Percentiles rank a stretch among this genome's conserved stretches.
Conservation (phyloP, 1,284 basidiomycete genomes). For the Heterobasidion parviporum region DNA sequence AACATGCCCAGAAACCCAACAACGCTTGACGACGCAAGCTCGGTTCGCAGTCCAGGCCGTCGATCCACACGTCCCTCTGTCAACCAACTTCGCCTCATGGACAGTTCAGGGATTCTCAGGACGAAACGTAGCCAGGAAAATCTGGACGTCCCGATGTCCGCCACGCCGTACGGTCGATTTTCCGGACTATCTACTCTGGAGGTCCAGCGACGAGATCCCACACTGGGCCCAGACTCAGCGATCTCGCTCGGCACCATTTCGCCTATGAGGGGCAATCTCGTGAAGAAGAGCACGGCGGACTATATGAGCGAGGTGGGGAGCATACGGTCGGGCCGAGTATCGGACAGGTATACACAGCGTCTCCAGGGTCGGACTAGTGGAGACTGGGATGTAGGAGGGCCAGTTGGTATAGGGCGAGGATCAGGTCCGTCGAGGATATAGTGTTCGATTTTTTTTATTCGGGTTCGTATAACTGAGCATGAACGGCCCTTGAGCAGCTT, state of each 20-base stretch:
- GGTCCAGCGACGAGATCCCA: background rate
- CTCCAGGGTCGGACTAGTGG: too few species aligned
- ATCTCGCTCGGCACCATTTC: constrained; percentile 18
- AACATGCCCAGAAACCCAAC: background rate
- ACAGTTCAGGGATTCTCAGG: background rate
- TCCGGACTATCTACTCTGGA: constrained; percentile 2
- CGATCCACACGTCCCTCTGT: background rate
- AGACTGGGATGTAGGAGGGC: background rate
- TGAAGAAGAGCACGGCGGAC: background rate
- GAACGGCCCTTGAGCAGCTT: too few species aligned
- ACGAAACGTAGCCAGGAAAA: background rate
- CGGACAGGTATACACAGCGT: too few species aligned
- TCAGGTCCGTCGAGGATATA: background rate
- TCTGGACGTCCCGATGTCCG: constrained; percentile 8
- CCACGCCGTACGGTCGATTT: constrained; percentile 1
- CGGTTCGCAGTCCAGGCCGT: background rate
- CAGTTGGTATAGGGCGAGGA: background rate
- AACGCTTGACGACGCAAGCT: background rate
- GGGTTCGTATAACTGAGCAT: too few species aligned
- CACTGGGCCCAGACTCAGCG: background rate
- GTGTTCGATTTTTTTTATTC: background rate
- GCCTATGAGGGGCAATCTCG: constrained; percentile 4
- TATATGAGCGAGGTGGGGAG: background rate
- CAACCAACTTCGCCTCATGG: background rate
- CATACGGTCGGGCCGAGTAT: background rate